Evolutionary conservation across 192 early-diverging fungal genomes (phyloP), one percentile per base, ranked within the genome.

Genomic region (Fimicolochytrium jonesii): DNA sequence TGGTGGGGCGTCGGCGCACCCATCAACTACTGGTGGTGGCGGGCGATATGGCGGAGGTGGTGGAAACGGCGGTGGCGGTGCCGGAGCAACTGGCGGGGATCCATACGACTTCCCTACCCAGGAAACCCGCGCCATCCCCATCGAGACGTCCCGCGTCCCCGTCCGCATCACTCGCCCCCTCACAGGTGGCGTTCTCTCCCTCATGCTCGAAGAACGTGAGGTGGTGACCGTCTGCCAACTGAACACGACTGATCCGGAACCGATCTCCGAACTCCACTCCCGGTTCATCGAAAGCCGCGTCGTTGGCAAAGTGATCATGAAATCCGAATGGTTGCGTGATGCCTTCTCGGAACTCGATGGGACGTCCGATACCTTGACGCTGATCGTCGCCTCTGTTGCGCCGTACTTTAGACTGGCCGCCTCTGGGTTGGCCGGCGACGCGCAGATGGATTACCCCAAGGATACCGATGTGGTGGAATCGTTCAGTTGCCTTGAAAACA

Each of bases 321-420:
- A 59, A 31, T 84, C 82, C 0, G 64, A 75, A 28, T 80, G 77
- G 77, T 73, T 84, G 2, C 62, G 72, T 1, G 77, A 77, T 50
- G 82, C 82, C 6, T 80, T 84, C 34, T 72, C 71, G 26, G 82
- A 84, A 61, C 73, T 84, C 9, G 82, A 84, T 33, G 64, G 63
- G 17, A 80, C 79, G 9, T 70, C 77, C 64, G 78, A 79, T 26
- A 63, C 68, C 0, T 68, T 81, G 9, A 59, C 64, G 6, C 60
- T 84, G 23, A 46, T 56, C 7, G 72, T 78, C 25, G 67, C 80
- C 0, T 61, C 72, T 29, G 48, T 42, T 0, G 73, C 67, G 9
- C 82, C 82, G 4, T 79, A 73, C 59, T 75, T 84, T 48, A 67
- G 76, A 29, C 67, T 84, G 22, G 64, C 73, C 4, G 77, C 80